These are phyloP conservation scores for Pyrenophora teres DNA, from an alignment of 2,329 filamentous ascomycete genomes.

Conservation along the genomic window DNA sequence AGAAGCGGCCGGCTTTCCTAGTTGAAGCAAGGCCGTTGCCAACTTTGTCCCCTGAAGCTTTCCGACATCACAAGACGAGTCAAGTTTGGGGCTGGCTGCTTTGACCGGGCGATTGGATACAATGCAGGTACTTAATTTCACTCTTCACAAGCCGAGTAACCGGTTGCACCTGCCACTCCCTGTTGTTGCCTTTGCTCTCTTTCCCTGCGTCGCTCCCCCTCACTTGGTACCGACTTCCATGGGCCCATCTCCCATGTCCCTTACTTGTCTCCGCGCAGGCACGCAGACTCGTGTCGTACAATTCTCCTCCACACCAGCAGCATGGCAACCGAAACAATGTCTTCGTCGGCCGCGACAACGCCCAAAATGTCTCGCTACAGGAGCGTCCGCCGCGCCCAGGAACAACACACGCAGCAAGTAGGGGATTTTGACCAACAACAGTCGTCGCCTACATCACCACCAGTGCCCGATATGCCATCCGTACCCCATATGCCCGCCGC, in stretches of 20 bases:
- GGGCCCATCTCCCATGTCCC: conserved; percentile 15
- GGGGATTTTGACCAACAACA: conserved; percentile 19
- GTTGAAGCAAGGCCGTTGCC: conserved; percentile 10
- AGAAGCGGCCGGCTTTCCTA: conserved; percentile 6
- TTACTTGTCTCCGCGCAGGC: conserved; percentile 25
- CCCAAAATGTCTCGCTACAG: conserved; percentile 63
- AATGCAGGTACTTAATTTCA: conserved; percentile 16
- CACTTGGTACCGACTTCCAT: conserved; percentile 14
- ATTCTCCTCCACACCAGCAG: conserved; percentile 27
- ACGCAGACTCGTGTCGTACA: conserved; percentile 29
- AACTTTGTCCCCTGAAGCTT: conserved; percentile 14
- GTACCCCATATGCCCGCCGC: conserved; percentile 34
- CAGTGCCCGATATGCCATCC: conserved; percentile 14
- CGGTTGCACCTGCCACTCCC: conserved; percentile 28
- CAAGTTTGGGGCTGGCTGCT: conserved; percentile 4
- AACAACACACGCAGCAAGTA: conserved; percentile 30
- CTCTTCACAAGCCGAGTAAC: conserved; percentile 24
- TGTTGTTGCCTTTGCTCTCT: conserved; percentile 8
- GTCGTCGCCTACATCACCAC: conserved; percentile 12
- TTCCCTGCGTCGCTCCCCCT: conserved; percentile 12
- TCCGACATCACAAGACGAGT: conserved; percentile 10
- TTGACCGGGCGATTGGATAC: conserved; percentile 14
- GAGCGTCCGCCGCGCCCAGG: conserved; percentile 57
- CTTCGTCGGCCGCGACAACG: conserved; percentile 26
- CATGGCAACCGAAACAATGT: conserved; percentile 42